phyloP scores from a whole-genome alignment of 2,329 filamentous ascomycete species.

The Epichloe elymi region DNA sequence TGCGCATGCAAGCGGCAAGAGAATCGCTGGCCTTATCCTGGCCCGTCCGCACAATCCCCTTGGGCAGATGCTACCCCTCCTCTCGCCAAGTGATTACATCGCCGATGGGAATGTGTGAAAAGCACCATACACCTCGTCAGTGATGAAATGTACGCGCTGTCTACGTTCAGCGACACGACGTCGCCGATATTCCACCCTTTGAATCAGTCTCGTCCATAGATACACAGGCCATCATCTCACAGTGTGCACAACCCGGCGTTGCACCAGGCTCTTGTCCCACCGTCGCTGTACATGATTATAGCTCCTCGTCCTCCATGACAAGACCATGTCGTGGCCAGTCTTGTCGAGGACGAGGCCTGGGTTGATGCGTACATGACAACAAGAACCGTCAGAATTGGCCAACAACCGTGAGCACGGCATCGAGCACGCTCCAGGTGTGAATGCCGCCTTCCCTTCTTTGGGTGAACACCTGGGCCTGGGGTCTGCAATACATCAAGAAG shows the following conservation, averaged over 20 bases:
- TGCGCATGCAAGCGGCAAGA: conserved; percentile 23
- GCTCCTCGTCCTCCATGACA: conserved; percentile 25
- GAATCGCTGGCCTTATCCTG: conserved; percentile 34
- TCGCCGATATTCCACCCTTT: conserved; percentile 21
- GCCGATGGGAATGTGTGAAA: conserved; percentile 4
- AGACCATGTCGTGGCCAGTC: conserved; percentile 25
- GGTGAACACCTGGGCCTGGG: conserved; percentile 30
- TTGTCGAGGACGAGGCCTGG: conserved; percentile 31
- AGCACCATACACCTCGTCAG: conserved; percentile 36
- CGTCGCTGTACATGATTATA: not conserved
- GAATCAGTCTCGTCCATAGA: conserved; percentile 33
- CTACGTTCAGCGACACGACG: conserved; percentile 29
- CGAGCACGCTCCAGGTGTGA: conserved; percentile 30
- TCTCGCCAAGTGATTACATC: too few species aligned
- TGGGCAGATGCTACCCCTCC: conserved; percentile 10
- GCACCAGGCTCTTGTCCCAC: conserved; percentile 19
- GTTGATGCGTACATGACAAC: conserved; percentile 27
- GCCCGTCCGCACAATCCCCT: conserved; percentile 40
- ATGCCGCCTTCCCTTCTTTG: too few species aligned
- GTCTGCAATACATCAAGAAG: conserved; percentile 12
- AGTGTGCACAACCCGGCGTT: conserved; percentile 28
- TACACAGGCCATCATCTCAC: conserved; percentile 29
- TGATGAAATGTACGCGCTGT: conserved; percentile 18
- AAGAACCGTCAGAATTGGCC: conserved; percentile 28
- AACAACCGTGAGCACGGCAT: conserved; percentile 28